Evolutionary conservation across 2,329 filamentous ascomycete genomes (phyloP).

Genomic region (Elsinoe australis): DNA sequence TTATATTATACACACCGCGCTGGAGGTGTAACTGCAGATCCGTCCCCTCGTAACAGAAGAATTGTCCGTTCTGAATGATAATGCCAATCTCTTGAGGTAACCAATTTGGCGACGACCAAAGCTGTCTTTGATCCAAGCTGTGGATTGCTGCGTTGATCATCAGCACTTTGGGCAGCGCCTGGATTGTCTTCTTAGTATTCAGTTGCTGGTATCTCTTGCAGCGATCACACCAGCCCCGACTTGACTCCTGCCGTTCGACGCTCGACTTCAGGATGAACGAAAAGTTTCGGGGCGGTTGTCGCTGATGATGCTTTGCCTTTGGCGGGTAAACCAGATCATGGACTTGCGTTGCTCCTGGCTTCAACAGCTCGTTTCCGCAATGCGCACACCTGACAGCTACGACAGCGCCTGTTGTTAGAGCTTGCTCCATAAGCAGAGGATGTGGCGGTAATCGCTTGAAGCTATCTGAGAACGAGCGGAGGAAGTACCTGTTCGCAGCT

Average conservation of each 20-base stretch:
- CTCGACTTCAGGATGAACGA: conserved; percentile 88
- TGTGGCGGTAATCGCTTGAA: conserved; percentile 59
- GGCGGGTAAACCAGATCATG: conserved; percentile 79
- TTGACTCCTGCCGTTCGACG: conserved; percentile 80
- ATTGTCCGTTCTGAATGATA: conserved; percentile 74
- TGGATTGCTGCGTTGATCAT: conserved; percentile 77
- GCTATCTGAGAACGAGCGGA: conserved; percentile 65
- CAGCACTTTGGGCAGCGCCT: conserved; percentile 73
- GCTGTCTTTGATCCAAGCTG: conserved; percentile 62
- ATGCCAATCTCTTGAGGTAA: conserved; percentile 90
- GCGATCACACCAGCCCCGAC: conserved; percentile 84
- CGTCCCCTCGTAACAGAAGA: conserved; percentile 90
- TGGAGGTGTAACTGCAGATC: conserved; percentile 75
- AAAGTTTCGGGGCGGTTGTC: conserved; percentile 54
- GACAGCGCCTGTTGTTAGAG: conserved; percentile 62
- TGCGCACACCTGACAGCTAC: conserved; percentile 75
- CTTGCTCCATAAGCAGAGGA: conserved; percentile 61
- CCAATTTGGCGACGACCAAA: conserved; percentile 88
- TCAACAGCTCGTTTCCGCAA: conserved; percentile 77
- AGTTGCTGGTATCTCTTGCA: conserved; percentile 89
- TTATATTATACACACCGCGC: conserved; percentile 69
- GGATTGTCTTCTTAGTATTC: conserved; percentile 74
- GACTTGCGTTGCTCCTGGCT: conserved; percentile 69
- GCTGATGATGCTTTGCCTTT: conserved; percentile 40
- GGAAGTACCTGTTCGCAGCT: conserved; percentile 72